Evolutionary conservation across 1,284 basidiomycete genomes (phyloP).

Genomic region (Coniferiporia sulphurascens): DNA sequence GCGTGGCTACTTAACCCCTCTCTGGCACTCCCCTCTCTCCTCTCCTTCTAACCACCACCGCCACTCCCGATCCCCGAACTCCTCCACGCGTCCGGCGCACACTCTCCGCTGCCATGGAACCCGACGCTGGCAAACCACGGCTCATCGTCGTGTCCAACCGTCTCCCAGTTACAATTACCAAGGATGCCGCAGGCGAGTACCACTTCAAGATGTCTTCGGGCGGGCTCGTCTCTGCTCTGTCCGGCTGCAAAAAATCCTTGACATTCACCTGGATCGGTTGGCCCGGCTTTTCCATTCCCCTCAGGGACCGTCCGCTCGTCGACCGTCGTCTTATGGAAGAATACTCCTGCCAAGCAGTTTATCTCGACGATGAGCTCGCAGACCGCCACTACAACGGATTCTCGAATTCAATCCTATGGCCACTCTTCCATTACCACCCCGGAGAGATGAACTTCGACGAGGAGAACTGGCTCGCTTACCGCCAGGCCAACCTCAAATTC

Average conservation of each 20-base stretch:
- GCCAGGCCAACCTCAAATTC: constrained; percentile 94
- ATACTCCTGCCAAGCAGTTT: constrained; percentile 96
- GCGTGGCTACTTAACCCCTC: constrained; percentile 22
- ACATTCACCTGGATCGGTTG: constrained; percentile 96
- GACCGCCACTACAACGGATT: constrained; percentile 99
- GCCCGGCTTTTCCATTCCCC: constrained; percentile 87
- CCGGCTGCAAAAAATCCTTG: constrained; percentile 95
- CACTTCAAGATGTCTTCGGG: constrained; percentile 97
- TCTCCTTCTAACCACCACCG: constrained; percentile 20
- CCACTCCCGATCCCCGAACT: constrained; percentile 22
- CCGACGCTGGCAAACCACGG: constrained; percentile 38
- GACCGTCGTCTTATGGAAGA: constrained; percentile 89
- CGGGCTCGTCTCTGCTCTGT: constrained; percentile 90
- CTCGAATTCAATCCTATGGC: constrained; percentile 99
- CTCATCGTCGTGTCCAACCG: constrained; percentile 97
- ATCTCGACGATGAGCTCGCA: constrained; percentile 94
- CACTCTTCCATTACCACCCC: constrained; percentile 97
- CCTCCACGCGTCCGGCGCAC: not conserved
- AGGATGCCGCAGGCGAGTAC: constrained; percentile 84
- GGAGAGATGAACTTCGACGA: constrained; percentile 99
- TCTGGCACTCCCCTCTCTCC: constrained; percentile 1
- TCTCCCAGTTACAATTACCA: constrained; percentile 88
- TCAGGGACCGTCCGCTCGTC: constrained; percentile 80
- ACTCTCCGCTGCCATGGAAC: not conserved
- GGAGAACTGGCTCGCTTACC: constrained; percentile 96